Conservation (phyloP, 768 basidiomycete genomes). For the Amanita thiersii region DNA sequence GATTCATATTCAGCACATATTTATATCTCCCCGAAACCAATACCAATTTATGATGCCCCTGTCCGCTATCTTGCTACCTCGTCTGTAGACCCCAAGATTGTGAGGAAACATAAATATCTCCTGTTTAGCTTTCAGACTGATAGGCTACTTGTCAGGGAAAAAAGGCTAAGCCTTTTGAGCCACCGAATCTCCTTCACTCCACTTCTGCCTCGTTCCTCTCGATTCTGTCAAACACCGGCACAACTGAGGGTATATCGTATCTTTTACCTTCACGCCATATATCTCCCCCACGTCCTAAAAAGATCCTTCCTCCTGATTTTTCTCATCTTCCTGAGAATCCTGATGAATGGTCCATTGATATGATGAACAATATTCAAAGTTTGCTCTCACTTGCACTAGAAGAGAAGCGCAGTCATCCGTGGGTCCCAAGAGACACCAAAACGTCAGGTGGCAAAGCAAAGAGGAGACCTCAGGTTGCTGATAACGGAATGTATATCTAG, state of each 20-base stretch:
- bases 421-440: conserved; percentile 10
- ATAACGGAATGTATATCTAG: conserved; percentile 47
- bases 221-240: conserved; percentile 17
- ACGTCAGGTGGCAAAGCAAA: conserved; percentile 6
- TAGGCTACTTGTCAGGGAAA: conserved; percentile 19
- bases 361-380: conserved; percentile 25
- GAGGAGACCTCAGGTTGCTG: conserved; percentile 27
- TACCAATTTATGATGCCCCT: conserved; percentile 35
- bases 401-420: conserved; percentile 14
- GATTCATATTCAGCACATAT: conserved; percentile 44
- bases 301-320: conserved; percentile 25
- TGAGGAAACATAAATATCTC: conserved; percentile 10
- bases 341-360: conserved; percentile 26
- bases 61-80: conserved; percentile 41
- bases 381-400: conserved; percentile 27
- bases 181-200: conserved; percentile 51
- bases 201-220: conserved; percentile 48
- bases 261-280: conserved; percentile 43
- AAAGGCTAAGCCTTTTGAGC: conserved; percentile 30
- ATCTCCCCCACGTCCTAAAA: conserved; percentile 30
- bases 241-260: conserved; percentile 23
- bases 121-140: neutral
- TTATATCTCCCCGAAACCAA: conserved; percentile 32
- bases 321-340: conserved; percentile 23
- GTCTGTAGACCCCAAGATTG: conserved; percentile 13